Conservation (phyloP, 148 eudicot genomes). For the Arbutus unedo region DNA sequence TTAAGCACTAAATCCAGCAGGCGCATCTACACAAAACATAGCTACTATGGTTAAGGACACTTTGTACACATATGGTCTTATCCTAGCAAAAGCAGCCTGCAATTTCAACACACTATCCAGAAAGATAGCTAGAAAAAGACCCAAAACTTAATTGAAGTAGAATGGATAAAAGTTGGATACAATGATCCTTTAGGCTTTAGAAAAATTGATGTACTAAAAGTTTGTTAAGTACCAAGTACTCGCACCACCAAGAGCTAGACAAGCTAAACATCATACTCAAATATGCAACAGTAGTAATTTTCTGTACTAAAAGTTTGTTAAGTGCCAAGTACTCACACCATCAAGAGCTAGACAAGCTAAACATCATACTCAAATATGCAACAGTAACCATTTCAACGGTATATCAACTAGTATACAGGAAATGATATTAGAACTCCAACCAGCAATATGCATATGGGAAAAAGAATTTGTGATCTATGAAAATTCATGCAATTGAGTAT, state of each 20-base stretch:
- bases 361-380: background rate
- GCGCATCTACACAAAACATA: slow-evolving; percentile 61
- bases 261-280: background rate
- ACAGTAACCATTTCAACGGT: background rate
- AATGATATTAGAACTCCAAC: background rate
- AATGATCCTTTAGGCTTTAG: background rate
- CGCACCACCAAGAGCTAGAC: background rate
- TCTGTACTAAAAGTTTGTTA: no score
- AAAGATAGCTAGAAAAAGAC: background rate
- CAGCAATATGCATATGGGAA: background rate
- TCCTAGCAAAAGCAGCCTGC: background rate
- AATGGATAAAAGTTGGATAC: background rate
- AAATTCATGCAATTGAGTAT: background rate
- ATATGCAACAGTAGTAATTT: background rate
- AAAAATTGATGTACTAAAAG: background rate
- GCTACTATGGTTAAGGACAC: background rate
- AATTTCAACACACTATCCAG: background rate
- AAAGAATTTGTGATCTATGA: background rate
- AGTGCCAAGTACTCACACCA: background rate
- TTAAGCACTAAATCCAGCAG: slow-evolving; percentile 91
- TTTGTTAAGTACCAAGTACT: background rate
- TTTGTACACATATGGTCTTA: background rate
- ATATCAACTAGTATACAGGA: background rate
- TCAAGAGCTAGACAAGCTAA: background rate
- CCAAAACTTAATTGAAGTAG: background rate